phyloP scores from a whole-genome alignment of 2,329 filamentous ascomycete species.

The Cytospora schulzeri region DNA sequence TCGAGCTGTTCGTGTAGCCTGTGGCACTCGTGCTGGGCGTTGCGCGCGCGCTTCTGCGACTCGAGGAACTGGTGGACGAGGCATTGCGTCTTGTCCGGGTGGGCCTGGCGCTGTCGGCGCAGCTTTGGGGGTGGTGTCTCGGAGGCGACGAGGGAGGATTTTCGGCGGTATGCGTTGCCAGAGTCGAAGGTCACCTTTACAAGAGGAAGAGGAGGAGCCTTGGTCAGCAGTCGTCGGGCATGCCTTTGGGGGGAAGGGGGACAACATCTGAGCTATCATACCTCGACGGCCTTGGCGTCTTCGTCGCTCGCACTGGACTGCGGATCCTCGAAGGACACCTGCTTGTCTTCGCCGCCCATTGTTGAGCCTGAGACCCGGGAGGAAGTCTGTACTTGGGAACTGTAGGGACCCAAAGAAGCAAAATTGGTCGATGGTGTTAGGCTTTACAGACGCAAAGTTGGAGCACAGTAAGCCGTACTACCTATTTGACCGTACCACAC shows the following conservation, averaged over 20 bases:
- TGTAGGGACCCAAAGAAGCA: not conserved
- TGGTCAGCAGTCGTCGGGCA: constrained; percentile 1
- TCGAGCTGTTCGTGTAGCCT: constrained; percentile 29
- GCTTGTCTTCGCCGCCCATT: constrained; percentile 32
- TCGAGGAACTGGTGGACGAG: constrained; percentile 68
- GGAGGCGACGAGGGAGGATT: constrained; percentile 63
- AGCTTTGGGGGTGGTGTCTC: constrained; percentile 47
- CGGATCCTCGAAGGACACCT: constrained; percentile 35
- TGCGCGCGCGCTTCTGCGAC: constrained; percentile 47
- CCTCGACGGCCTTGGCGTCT: constrained; percentile 54
- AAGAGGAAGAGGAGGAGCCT: not conserved
- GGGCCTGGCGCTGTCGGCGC: constrained; percentile 34
- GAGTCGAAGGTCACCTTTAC: constrained; percentile 65
- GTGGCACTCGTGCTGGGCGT: constrained; percentile 28
- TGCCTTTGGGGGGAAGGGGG: constrained; percentile 1
- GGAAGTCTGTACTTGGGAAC: not conserved
- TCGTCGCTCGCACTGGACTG: constrained; percentile 53
- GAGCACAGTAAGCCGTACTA: not conserved
- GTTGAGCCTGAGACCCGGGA: not conserved
- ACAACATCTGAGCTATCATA: constrained; percentile 34
- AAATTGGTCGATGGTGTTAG: not conserved
- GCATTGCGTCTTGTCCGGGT: constrained; percentile 55
- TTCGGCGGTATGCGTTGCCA: constrained; percentile 62
- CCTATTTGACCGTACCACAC: not conserved
- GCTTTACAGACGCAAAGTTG: not conserved